Percentiles rank a stretch among this genome's conserved stretches.
These are phyloP conservation scores for Wickerhamia fluorescens DNA, from an alignment of 805 yeast genomes.

Conservation along the genomic window DNA sequence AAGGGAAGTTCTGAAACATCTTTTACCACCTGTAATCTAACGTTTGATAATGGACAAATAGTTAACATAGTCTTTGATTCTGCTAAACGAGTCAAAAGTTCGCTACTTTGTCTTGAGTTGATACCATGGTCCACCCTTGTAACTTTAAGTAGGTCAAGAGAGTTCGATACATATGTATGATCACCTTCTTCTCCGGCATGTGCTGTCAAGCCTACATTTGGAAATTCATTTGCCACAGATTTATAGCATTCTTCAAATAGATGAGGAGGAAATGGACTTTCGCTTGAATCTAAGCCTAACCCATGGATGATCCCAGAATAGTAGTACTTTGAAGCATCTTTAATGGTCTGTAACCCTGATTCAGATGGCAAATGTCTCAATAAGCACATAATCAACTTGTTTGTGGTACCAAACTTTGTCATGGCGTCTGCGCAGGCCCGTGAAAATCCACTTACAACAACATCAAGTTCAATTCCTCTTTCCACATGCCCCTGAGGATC, in stretches of 20 bases:
- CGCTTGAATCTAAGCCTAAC: conserved; percentile 77
- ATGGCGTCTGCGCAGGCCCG: conserved; percentile 62
- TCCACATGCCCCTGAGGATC: conserved; percentile 83
- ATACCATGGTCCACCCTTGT: conserved; percentile 80
- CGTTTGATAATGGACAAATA: conserved; percentile 73
- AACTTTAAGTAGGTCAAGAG: conserved; percentile 48
- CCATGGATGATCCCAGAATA: conserved; percentile 49
- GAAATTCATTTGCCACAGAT: conserved; percentile 39
- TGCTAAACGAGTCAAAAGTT: conserved; percentile 51
- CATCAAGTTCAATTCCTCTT: conserved; percentile 53
- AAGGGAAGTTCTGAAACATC: conserved; percentile 65
- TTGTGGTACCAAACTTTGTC: conserved; percentile 51
- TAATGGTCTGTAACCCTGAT: conserved; percentile 52
- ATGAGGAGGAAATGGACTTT: conserved; percentile 70
- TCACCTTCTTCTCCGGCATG: conserved; percentile 92
- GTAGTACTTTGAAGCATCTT: conserved; percentile 44
- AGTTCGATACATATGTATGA: conserved; percentile 52
- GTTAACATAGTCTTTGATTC: conserved; percentile 51
- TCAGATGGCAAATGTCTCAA: conserved; percentile 66
- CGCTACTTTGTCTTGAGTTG: conserved; percentile 49
- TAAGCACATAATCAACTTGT: conserved; percentile 75
- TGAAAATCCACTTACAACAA: conserved; percentile 58
- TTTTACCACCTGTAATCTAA: conserved; percentile 65
- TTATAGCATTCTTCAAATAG: conserved; percentile 59
- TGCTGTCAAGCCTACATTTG: conserved; percentile 62